These are phyloP conservation scores for Hyaloperonospora brassicae DNA, from an alignment of 352 stramenopile species.

Conservation along the genomic window DNA sequence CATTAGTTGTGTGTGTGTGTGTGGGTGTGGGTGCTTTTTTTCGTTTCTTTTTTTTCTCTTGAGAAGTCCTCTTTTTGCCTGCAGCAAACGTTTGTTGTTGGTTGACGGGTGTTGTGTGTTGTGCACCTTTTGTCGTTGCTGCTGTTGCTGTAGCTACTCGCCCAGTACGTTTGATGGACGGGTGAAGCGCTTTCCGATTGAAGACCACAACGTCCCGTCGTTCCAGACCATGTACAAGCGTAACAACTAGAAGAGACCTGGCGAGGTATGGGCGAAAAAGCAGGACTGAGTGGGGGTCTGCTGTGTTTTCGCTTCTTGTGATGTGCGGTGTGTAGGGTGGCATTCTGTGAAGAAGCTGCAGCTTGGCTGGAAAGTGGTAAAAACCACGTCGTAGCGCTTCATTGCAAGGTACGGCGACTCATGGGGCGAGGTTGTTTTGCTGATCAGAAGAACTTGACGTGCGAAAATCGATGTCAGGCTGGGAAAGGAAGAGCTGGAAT, in stretches of 20 bases:
- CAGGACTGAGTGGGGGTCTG: not conserved
- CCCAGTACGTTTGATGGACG: constrained; percentile 38
- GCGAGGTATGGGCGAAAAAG: not conserved
- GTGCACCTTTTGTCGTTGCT: no score
- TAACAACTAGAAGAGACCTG: not conserved
- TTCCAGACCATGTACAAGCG: constrained; percentile 51
- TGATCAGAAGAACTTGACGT: not conserved
- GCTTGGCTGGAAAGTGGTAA: constrained; percentile 41
- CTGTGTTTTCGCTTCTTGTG: not conserved
- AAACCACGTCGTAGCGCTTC: constrained; percentile 45
- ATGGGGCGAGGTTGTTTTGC: not conserved
- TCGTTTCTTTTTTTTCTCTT: not conserved
- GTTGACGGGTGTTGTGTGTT: no score
- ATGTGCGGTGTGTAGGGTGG: constrained; percentile 24
- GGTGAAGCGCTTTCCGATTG: constrained; percentile 49
- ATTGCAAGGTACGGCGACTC: constrained; percentile 48
- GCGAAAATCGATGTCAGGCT: constrained; percentile 20
- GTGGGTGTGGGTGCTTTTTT: not conserved
- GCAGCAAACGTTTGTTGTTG: no score
- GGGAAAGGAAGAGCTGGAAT: constrained; percentile 68
- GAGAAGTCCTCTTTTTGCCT: not conserved
- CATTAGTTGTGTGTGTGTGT: no score
- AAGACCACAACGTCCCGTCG: constrained; percentile 68
- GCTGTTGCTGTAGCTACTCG: constrained; percentile 32
- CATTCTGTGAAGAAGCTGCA: constrained; percentile 66